Conservation (phyloP, 2,329 filamentous ascomycete species). For the Colletotrichum sp. region DNA sequence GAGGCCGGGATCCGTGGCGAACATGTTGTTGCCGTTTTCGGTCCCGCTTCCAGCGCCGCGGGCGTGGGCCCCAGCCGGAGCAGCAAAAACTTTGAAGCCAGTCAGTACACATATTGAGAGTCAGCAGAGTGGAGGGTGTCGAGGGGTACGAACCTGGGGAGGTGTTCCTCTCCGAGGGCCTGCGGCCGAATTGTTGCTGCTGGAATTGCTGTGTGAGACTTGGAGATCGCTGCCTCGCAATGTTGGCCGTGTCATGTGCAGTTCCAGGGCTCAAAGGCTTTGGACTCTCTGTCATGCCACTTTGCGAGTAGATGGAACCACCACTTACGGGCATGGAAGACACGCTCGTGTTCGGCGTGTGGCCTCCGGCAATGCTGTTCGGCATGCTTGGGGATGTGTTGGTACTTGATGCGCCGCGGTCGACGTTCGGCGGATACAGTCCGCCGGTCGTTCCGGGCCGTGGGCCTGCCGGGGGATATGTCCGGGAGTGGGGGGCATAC, state of each 20-base stretch:
- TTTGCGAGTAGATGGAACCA: constrained; percentile 71
- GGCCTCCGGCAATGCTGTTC: constrained; percentile 44
- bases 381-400: constrained; percentile 57
- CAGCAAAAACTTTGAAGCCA: constrained; percentile 3
- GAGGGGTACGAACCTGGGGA: constrained; percentile 38
- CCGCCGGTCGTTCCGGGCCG: constrained; percentile 54
- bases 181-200: constrained; percentile 66
- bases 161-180: constrained; percentile 59
- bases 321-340: constrained; percentile 52
- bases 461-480: constrained; percentile 75
- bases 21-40: constrained; percentile 71
- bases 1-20: constrained; percentile 67
- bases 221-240: constrained; percentile 67
- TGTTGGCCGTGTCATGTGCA: constrained; percentile 53
- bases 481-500: constrained; percentile 69
- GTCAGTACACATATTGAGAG: neutral
- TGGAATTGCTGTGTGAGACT: constrained; percentile 69
- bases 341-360: constrained; percentile 55
- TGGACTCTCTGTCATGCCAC: constrained; percentile 83
- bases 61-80: constrained; percentile 26
- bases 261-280: constrained; percentile 78
- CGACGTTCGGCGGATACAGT: constrained; percentile 67
- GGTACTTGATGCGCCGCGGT: constrained; percentile 60
- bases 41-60: constrained; percentile 55
- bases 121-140: neutral